Percentiles rank a stretch among this genome's conserved stretches.
Evolutionary conservation across 495 filamentous ascomycete species (phyloP).

Genomic region (Penicillium diatomitis): DNA sequence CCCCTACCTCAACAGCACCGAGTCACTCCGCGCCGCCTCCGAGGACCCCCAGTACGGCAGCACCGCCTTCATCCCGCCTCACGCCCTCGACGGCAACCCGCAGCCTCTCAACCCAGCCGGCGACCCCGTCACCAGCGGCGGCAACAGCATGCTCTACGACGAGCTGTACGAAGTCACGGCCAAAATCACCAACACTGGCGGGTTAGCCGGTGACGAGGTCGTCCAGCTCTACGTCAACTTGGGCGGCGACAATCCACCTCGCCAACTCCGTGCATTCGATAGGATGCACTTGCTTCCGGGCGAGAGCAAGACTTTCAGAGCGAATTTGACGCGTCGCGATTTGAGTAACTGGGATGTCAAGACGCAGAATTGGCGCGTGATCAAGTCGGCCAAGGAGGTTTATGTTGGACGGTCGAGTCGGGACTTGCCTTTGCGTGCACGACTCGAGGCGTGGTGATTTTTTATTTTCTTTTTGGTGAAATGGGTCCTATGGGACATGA

Average conservation of each 20-base stretch:
- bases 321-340: conserved; percentile 61
- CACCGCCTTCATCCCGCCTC: background rate
- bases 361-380: conserved; percentile 54
- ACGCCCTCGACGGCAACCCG: background rate
- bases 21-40: background rate
- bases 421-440: background rate
- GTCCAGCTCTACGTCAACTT: conserved; percentile 42
- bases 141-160: conserved; percentile 2
- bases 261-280: conserved; percentile 61
- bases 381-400: background rate
- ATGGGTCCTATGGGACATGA: too few species aligned
- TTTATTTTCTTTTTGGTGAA: background rate
- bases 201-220: conserved; percentile 42
- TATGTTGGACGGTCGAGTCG: background rate
- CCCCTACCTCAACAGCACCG: conserved; percentile 1
- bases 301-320: conserved; percentile 42
- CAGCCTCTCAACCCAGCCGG: background rate
- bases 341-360: conserved; percentile 63
- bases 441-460: background rate
- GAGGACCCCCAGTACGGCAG: conserved; percentile 1
- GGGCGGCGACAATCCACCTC: conserved; percentile 7
- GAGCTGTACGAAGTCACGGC: conserved; percentile 23
- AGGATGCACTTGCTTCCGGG: conserved; percentile 49
- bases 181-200: conserved; percentile 41
- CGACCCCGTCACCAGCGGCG: background rate